Percentiles rank a stretch among this genome's conserved stretches.
These are phyloP conservation scores for Nakazawaea sp. DNA, from an alignment of 805 yeast genomes.

Conservation along the genomic window DNA sequence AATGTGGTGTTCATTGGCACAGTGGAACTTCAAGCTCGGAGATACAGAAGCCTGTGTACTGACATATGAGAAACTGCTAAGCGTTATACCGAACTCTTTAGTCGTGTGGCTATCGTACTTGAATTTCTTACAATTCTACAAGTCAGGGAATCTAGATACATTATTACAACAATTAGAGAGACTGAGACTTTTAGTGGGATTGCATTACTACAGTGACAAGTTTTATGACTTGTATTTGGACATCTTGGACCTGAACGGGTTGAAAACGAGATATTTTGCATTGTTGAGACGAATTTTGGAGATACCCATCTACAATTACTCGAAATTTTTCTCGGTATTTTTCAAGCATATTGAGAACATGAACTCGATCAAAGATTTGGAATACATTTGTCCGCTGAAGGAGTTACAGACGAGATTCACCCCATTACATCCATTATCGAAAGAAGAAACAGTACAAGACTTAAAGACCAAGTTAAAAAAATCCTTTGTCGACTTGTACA, in stretches of 20 bases:
- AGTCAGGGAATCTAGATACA: slow-evolving; percentile 17
- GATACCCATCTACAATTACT: slow-evolving; percentile 49
- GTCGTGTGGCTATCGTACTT: slow-evolving; percentile 46
- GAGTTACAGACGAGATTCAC: slow-evolving; percentile 15
- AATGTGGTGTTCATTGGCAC: slow-evolving; percentile 54
- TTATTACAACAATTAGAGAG: slow-evolving; percentile 29
- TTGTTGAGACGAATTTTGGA: slow-evolving; percentile 44
- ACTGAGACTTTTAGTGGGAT: slow-evolving; percentile 44
- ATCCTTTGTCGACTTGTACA: slow-evolving; percentile 42
- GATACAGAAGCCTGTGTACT: slow-evolving; percentile 27
- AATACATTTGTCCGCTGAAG: slow-evolving; percentile 17
- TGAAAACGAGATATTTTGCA: slow-evolving; percentile 26
- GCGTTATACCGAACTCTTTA: slow-evolving; percentile 34
- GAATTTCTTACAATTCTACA: slow-evolving; percentile 11
- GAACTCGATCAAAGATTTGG: slow-evolving; percentile 20
- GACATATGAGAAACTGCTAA: slow-evolving; percentile 33
- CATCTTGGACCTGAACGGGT: slow-evolving; percentile 26
- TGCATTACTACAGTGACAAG: slow-evolving; percentile 41
- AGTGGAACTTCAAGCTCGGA: slow-evolving; percentile 38
- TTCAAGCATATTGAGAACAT: slow-evolving; percentile 27
- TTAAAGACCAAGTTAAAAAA: slow-evolving; percentile 34
- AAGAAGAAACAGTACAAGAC: slow-evolving; percentile 18
- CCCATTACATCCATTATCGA: slow-evolving; percentile 12
- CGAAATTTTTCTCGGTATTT: slow-evolving; percentile 35
- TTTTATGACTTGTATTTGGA: slow-evolving; percentile 45